Evolutionary conservation across 1,284 basidiomycete genomes (phyloP).

Genomic region (Tremellales sp.): DNA sequence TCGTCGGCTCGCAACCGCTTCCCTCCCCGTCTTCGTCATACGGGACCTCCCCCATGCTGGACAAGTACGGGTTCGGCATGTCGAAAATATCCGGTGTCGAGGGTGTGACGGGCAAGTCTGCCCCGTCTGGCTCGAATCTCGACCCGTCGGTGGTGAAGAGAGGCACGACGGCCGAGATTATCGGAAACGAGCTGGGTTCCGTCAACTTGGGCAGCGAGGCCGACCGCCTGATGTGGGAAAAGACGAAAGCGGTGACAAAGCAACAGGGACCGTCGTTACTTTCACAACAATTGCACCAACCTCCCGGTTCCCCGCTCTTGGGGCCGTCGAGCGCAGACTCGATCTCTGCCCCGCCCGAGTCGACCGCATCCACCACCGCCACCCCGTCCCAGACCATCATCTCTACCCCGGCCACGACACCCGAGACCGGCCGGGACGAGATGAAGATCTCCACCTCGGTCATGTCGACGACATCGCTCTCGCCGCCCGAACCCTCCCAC

Average conservation of each 20-base stretch:
- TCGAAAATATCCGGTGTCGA: slow-evolving; percentile 54
- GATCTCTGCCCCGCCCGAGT: slow-evolving; percentile 10
- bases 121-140: slow-evolving; percentile 2
- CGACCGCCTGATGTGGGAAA: slow-evolving; percentile 56
- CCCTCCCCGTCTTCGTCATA: slow-evolving; percentile 70
- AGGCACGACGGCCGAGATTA: slow-evolving; percentile 55
- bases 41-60: slow-evolving; percentile 74
- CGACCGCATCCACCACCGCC: slow-evolving; percentile 29
- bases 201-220: slow-evolving; percentile 58
- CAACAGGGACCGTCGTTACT: slow-evolving; percentile 69
- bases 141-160: slow-evolving; percentile 6
- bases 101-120: slow-evolving; percentile 21
- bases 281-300: slow-evolving; percentile 66
- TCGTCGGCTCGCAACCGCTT: slow-evolving; percentile 90
- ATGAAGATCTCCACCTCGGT: slow-evolving; percentile 46
- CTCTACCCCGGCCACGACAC: slow-evolving; percentile 44
- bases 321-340: slow-evolving; percentile 10
- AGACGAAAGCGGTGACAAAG: slow-evolving; percentile 47
- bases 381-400: slow-evolving; percentile 40
- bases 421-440: slow-evolving; percentile 44
- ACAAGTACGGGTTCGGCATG: slow-evolving; percentile 92
- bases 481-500: slow-evolving; percentile 14
- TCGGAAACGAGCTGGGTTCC: slow-evolving; percentile 58
- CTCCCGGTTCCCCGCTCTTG: slow-evolving; percentile 20
- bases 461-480: slow-evolving; percentile 30